Evolutionary conservation across 1,139 yeast species (phyloP).

Genomic region (Arxiozyma slooffiae): DNA sequence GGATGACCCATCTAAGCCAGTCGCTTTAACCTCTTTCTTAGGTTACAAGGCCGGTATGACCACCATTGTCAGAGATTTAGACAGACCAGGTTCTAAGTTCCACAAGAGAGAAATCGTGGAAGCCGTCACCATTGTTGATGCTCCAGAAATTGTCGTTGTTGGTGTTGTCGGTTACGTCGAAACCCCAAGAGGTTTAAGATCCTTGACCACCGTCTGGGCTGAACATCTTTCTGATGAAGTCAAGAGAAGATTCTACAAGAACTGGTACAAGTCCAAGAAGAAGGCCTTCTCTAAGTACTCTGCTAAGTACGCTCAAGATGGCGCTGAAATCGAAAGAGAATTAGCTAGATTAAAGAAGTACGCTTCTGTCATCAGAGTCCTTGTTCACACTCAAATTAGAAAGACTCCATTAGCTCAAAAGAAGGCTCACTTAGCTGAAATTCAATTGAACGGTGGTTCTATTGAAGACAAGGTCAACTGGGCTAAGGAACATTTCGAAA

Average conservation of each 20-base stretch:
- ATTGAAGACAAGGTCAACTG: constrained; percentile 93
- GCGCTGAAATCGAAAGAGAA: constrained; percentile 86
- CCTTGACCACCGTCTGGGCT: constrained; percentile 99
- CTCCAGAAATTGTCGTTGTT: constrained; percentile 97
- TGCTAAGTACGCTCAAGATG: constrained; percentile 88
- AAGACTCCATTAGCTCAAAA: constrained; percentile 98
- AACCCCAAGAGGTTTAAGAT: constrained; percentile 99
- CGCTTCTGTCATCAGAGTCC: constrained; percentile 97
- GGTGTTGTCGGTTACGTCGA: constrained; percentile 99
- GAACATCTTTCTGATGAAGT: constrained; percentile 99
- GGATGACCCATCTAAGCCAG: constrained; percentile 97
- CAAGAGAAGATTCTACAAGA: constrained; percentile 99
- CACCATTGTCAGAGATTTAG: constrained; percentile 99
- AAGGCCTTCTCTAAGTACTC: constrained; percentile 99
- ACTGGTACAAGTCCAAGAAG: constrained; percentile 99
- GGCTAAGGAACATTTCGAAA: constrained; percentile 99
- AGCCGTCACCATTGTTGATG: constrained; percentile 98
- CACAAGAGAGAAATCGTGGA: constrained; percentile 99
- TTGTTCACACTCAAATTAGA: constrained; percentile 99
- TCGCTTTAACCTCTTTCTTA: constrained; percentile 97
- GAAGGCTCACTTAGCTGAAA: constrained; percentile 99
- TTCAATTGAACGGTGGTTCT: constrained; percentile 99
- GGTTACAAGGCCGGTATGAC: constrained; percentile 99
- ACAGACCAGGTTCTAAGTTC: constrained; percentile 99
- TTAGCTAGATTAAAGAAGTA: constrained; percentile 97